Conservation (phyloP, 768 basidiomycete genomes). For the Podaxis sp. region DNA sequence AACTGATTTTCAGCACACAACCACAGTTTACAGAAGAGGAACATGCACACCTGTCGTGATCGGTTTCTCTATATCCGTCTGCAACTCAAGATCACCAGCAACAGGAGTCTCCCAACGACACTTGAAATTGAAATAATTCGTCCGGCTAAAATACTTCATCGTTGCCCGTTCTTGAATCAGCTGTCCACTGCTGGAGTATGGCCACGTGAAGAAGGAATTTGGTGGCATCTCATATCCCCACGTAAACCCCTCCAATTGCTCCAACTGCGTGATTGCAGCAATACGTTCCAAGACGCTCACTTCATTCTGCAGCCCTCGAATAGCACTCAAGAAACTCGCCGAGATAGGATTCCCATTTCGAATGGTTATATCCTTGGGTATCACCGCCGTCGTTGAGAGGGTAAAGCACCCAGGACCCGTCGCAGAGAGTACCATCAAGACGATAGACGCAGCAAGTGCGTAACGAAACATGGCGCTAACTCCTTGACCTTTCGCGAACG, state of each 20-base stretch:
- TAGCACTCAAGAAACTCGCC: background rate
- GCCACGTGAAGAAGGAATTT: slow-evolving; percentile 1
- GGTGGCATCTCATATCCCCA: slow-evolving; percentile 5
- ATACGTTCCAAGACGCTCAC: background rate
- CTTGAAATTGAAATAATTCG: background rate
- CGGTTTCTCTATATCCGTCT: background rate
- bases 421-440: slow-evolving; percentile 8
- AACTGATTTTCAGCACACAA: background rate
- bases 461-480: slow-evolving; percentile 10
- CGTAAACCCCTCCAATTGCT: slow-evolving; percentile 5
- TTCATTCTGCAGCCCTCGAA: background rate
- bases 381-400: slow-evolving; percentile 3
- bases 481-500: background rate
- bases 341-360: background rate
- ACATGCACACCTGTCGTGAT: background rate
- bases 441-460: slow-evolving; percentile 1
- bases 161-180: slow-evolving; percentile 1
- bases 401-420: slow-evolving; percentile 6
- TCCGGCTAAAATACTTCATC: background rate
- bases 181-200: background rate
- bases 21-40: too few species aligned
- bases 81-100: background rate
- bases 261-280: background rate
- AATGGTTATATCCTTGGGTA: background rate
- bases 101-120: slow-evolving; percentile 8